phyloP scores from a whole-genome alignment of 331 rosid species.

The Cydonia oblonga region DNA sequence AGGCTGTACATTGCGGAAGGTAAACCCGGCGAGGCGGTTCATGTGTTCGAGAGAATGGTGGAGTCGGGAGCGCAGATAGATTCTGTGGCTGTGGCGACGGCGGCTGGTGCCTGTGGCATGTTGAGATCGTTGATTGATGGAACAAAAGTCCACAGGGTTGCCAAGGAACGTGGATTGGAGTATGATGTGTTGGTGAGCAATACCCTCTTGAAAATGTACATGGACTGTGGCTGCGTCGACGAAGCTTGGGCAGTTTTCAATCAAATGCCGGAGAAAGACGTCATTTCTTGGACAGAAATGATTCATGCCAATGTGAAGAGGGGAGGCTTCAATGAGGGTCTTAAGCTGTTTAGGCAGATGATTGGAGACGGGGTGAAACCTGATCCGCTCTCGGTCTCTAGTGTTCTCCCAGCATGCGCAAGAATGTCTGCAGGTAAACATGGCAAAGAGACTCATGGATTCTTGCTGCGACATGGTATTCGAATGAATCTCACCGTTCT shows the following conservation, averaged over 20 bases:
- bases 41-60: conserved; percentile 35
- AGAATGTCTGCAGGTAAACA: conserved; percentile 47
- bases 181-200: conserved; percentile 44
- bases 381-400: conserved; percentile 33
- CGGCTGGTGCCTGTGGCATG: conserved; percentile 35
- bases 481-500: conserved; percentile 31
- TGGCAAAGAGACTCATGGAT: conserved; percentile 62
- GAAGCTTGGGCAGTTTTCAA: conserved; percentile 30
- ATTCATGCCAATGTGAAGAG: conserved; percentile 41
- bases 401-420: conserved; percentile 66
- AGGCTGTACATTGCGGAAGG: conserved; percentile 33
- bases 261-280: conserved; percentile 18
- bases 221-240: conserved; percentile 39
- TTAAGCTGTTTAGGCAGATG: conserved; percentile 53
- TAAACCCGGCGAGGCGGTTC: conserved; percentile 35
- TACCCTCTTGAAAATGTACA: conserved; percentile 55
- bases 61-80: conserved; percentile 28
- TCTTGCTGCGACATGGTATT: conserved; percentile 38
- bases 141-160: conserved; percentile 33
- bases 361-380: conserved; percentile 32
- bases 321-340: conserved; percentile 54
- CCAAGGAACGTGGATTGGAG: conserved; percentile 37
- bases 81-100: conserved; percentile 46
- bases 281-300: conserved; percentile 55
- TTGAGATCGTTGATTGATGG: conserved; percentile 35